Conservation (phyloP, 768 basidiomycete genomes). For the Trametes meyenii region DNA sequence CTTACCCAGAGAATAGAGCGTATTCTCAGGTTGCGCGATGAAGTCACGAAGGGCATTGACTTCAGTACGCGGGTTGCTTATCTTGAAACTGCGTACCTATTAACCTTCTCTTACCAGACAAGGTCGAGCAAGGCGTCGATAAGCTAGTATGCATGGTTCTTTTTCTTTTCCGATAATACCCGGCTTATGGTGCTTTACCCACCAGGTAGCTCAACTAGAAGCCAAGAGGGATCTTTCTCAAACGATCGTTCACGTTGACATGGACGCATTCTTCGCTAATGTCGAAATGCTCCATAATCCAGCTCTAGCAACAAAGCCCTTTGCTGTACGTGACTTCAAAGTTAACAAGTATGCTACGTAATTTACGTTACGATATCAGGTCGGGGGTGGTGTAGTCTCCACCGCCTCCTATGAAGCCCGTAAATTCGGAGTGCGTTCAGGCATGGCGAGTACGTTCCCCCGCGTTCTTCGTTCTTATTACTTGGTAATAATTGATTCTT, state of each 20-base stretch:
- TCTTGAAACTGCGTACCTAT: neutral
- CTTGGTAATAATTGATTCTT: neutral
- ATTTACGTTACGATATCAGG: slow-evolving; percentile 39
- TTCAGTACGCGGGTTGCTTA: slow-evolving; percentile 45
- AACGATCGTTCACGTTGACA: slow-evolving; percentile 91
- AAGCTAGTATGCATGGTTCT: slow-evolving; percentile 60
- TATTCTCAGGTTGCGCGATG: slow-evolving; percentile 67
- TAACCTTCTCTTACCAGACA: slow-evolving; percentile 34
- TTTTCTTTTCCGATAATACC: neutral
- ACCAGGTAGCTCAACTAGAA: slow-evolving; percentile 72
- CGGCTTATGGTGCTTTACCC: neutral
- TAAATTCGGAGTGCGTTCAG: slow-evolving; percentile 88
- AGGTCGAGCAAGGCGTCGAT: slow-evolving; percentile 69
- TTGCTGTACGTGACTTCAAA: slow-evolving; percentile 51
- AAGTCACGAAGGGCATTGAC: slow-evolving; percentile 56
- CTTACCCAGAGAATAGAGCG: slow-evolving; percentile 74
- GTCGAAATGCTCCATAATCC: slow-evolving; percentile 75
- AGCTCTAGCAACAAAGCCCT: slow-evolving; percentile 67
- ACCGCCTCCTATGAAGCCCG: slow-evolving; percentile 94
- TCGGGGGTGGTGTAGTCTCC: slow-evolving; percentile 80
- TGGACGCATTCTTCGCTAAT: slow-evolving; percentile 91
- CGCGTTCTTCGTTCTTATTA: neutral
- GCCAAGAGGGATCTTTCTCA: slow-evolving; percentile 76
- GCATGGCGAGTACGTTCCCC: slow-evolving; percentile 77
- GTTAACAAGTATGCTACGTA: neutral